A percentile compares a stretch with the other conserved stretches of the same genome.
Evolutionary conservation across 352 stramenopile species (phyloP).

Genomic region (Phytophthora colocasiae): DNA sequence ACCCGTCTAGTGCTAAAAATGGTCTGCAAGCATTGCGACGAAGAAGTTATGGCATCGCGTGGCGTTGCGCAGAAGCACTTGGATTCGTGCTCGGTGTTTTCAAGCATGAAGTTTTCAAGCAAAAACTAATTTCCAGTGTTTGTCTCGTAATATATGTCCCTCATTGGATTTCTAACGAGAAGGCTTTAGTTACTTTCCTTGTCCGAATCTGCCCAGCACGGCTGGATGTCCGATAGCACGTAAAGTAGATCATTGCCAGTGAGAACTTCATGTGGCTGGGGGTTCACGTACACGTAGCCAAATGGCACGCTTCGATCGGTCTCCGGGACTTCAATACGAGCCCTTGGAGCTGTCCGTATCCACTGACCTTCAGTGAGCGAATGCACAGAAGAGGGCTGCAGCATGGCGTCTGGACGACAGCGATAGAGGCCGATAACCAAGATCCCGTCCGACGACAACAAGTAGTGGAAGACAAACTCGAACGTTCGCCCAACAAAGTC

Average conservation of each 20-base stretch:
- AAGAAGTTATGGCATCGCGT: conserved; percentile 18
- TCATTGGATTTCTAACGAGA: too few relatives aligned
- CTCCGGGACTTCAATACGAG: conserved; percentile 65
- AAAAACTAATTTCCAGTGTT: neutral
- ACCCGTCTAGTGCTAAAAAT: conserved; percentile 3
- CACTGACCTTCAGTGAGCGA: conserved; percentile 17
- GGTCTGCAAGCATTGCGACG: conserved; percentile 31
- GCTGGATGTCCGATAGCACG: conserved; percentile 82
- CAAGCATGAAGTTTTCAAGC: neutral
- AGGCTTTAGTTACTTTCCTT: conserved; percentile 5
- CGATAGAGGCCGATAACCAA: conserved; percentile 78
- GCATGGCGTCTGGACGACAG: conserved; percentile 60
- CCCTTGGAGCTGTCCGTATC: conserved; percentile 25
- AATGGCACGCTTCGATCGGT: conserved; percentile 71
- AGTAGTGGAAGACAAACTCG: conserved; percentile 82
- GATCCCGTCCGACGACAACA: conserved; percentile 79
- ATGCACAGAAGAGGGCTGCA: conserved; percentile 33
- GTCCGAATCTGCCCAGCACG: conserved; percentile 57
- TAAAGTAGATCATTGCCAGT: conserved; percentile 85
- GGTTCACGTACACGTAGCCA: conserved; percentile 86
- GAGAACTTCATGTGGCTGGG: conserved; percentile 69
- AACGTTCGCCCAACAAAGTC: conserved; percentile 86
- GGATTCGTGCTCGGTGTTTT: conserved; percentile 7
- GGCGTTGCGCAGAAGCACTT: conserved; percentile 18
- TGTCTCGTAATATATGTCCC: too few relatives aligned